Conservation (phyloP, 2,329 filamentous ascomycete genomes). For the Neofusicoccum cordaticola region DNA sequence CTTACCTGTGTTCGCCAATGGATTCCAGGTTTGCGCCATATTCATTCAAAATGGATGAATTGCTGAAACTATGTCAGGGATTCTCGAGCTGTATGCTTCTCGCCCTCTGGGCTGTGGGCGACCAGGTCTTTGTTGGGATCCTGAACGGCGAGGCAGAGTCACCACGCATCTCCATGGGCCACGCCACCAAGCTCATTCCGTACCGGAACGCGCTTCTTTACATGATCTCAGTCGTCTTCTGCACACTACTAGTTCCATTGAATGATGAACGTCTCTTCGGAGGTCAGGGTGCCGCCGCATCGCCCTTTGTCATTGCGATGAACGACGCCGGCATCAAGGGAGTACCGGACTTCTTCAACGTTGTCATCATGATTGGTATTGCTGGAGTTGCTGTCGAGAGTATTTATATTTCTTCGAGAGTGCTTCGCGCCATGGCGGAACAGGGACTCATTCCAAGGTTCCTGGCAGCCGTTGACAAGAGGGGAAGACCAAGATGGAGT, state of each 20-base stretch:
- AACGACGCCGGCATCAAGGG: slow-evolving; percentile 27
- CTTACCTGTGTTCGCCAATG: slow-evolving; percentile 37
- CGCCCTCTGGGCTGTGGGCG: slow-evolving; percentile 22
- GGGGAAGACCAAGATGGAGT: slow-evolving; percentile 47
- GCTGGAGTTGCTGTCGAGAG: slow-evolving; percentile 30
- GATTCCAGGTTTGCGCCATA: slow-evolving; percentile 23
- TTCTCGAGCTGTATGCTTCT: background rate
- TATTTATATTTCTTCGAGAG: slow-evolving; percentile 34
- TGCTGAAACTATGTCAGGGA: background rate
- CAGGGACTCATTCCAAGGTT: slow-evolving; percentile 27
- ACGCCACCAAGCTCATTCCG: slow-evolving; percentile 40
- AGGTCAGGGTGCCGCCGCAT: slow-evolving; percentile 27
- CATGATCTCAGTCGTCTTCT: slow-evolving; percentile 27
- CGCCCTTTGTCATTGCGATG: slow-evolving; percentile 34
- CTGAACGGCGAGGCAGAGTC: slow-evolving; percentile 40
- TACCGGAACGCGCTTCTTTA: slow-evolving; percentile 40
- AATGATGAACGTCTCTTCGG: slow-evolving; percentile 19
- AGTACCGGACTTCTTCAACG: slow-evolving; percentile 32
- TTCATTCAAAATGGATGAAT: background rate
- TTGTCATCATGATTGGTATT: slow-evolving; percentile 31
- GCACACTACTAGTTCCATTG: slow-evolving; percentile 20
- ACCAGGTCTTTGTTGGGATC: slow-evolving; percentile 39
- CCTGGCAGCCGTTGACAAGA: slow-evolving; percentile 28
- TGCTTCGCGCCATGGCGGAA: slow-evolving; percentile 30
- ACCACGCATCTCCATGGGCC: slow-evolving; percentile 38